Evolutionary conservation across 495 filamentous ascomycete genomes (phyloP).

Genomic region (Penicillium bovifimosum): DNA sequence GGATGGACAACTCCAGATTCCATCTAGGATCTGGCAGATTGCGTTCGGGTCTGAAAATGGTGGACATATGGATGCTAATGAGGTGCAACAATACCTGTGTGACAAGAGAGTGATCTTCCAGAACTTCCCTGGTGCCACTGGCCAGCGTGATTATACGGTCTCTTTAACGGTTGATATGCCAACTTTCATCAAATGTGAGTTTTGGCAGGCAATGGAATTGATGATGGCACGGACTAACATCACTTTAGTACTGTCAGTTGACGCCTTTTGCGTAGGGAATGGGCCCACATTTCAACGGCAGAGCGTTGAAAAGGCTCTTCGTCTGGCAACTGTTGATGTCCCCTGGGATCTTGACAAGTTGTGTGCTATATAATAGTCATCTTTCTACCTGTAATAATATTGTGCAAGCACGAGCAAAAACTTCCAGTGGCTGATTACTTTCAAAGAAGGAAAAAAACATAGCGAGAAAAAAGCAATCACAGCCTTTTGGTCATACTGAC

Average conservation of each 20-base stretch:
- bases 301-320: slow-evolving; percentile 26
- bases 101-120: slow-evolving; percentile 17
- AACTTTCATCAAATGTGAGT: slow-evolving; percentile 26
- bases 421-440: not conserved
- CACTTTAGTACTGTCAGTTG: slow-evolving; percentile 15
- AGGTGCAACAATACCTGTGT: slow-evolving; percentile 23
- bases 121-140: not conserved
- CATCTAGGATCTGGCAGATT: slow-evolving; percentile 21
- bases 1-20: slow-evolving; percentile 9
- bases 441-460: too few relatives aligned
- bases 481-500: not conserved
- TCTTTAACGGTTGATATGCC: slow-evolving; percentile 16
- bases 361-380: not conserved
- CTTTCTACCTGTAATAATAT: not conserved
- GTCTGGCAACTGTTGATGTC: slow-evolving; percentile 16
- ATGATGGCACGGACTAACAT: slow-evolving; percentile 6
- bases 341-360: slow-evolving; percentile 13
- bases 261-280: slow-evolving; percentile 25
- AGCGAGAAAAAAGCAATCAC: not conserved
- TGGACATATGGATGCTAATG: slow-evolving; percentile 29
- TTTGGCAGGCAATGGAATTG: not conserved
- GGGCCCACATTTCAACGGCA: slow-evolving; percentile 26
- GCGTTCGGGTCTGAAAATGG: slow-evolving; percentile 16
- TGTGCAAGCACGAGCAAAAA: not conserved
- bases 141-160: not conserved